Evolutionary conservation across 805 yeast species (phyloP).

Genomic region (Lipomyces orientalis): DNA sequence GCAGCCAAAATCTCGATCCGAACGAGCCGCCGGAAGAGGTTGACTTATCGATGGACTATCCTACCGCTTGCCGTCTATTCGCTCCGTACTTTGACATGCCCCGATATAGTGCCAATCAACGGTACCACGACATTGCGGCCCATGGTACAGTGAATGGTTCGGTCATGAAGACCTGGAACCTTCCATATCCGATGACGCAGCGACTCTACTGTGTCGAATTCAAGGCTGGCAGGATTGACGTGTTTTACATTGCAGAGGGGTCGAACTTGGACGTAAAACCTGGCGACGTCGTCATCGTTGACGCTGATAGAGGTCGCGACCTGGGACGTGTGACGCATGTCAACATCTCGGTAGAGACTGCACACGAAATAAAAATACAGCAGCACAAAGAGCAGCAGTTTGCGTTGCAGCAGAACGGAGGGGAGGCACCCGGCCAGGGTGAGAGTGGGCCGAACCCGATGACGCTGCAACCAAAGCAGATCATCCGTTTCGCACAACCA

Average conservation of each 20-base stretch:
- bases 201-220: conserved; percentile 69
- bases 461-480: conserved; percentile 61
- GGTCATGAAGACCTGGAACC: background rate
- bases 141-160: background rate
- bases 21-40: conserved; percentile 2
- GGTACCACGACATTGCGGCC: background rate
- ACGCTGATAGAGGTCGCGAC: conserved; percentile 83
- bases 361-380: conserved; percentile 65
- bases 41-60: background rate
- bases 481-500: conserved; percentile 65
- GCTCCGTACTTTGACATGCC: conserved; percentile 2
- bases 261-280: conserved; percentile 49
- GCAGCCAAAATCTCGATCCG: background rate
- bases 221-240: conserved; percentile 80
- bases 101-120: background rate
- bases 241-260: conserved; percentile 63
- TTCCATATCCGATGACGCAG: conserved; percentile 21
- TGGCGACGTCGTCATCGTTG: conserved; percentile 79
- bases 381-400: conserved; percentile 76
- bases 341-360: conserved; percentile 67
- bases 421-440: conserved; percentile 36
- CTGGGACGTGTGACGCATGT: conserved; percentile 68
- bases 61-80: background rate
- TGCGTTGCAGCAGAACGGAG: conserved; percentile 55
- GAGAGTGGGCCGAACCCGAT: conserved; percentile 18